Conservation (phyloP, 2,329 filamentous ascomycete genomes). For the Leptographium radiaticola region DNA sequence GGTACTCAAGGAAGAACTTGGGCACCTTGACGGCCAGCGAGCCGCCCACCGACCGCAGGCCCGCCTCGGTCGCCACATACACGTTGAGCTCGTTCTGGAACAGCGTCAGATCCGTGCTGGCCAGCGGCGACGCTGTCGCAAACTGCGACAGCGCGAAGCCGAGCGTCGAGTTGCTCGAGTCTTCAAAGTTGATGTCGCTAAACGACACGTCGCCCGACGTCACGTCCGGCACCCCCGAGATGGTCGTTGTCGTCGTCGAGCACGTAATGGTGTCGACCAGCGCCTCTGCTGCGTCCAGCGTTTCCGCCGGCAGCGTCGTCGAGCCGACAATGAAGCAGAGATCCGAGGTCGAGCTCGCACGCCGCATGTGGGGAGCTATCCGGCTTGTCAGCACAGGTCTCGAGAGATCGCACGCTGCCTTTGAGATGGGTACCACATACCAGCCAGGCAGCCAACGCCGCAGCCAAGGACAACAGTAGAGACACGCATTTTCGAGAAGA, state of each 20-base stretch:
- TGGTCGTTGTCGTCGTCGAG: slow-evolving; percentile 30
- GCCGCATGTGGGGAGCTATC: slow-evolving; percentile 1
- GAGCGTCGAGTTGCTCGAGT: slow-evolving; percentile 33
- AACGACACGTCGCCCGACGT: slow-evolving; percentile 35
- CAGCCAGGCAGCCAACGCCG: slow-evolving; percentile 7
- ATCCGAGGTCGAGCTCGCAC: neutral
- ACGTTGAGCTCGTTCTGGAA: slow-evolving; percentile 42
- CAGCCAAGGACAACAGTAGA: slow-evolving; percentile 6
- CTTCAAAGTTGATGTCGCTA: slow-evolving; percentile 42
- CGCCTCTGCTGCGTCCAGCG: slow-evolving; percentile 25
- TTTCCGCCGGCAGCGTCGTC: slow-evolving; percentile 35
- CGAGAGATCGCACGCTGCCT: neutral
- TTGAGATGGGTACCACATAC: neutral
- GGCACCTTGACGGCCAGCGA: slow-evolving; percentile 44
- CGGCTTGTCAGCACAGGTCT: neutral
- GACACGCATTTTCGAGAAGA: slow-evolving; percentile 7
- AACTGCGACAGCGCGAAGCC: slow-evolving; percentile 41
- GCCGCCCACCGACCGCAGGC: slow-evolving; percentile 39
- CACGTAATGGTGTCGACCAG: slow-evolving; percentile 36
- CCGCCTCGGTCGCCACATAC: slow-evolving; percentile 47
- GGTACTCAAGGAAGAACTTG: slow-evolving; percentile 49
- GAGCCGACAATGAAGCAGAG: slow-evolving; percentile 41
- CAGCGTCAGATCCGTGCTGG: slow-evolving; percentile 31
- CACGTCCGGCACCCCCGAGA: slow-evolving; percentile 43
- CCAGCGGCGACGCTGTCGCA: slow-evolving; percentile 35